Evolutionary conservation across 1,284 basidiomycete genomes (phyloP), one percentile per base, ranked within the genome.

Genomic region (Ceratobasidium papillatum): DNA sequence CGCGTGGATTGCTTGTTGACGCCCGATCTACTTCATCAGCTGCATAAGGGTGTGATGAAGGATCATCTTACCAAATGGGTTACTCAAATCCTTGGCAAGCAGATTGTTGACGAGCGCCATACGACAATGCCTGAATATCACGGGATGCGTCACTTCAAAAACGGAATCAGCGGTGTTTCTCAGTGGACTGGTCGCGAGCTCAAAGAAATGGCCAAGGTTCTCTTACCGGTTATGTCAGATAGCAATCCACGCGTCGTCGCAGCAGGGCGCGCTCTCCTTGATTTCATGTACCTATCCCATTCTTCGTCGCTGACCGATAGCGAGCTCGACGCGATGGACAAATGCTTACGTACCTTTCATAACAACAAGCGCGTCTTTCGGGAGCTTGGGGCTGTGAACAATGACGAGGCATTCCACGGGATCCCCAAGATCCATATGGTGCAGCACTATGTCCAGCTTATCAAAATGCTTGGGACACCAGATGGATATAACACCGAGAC

Each of bases 391-490:
- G 77, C 80, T 32, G 76, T 79, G 19, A 49, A 32, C 5, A 51
- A 9, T 1, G 19, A 66, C 9, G n/a, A 36, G 30, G 41, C 14
- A 11, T 84, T 85, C 78, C 82, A 84, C 68, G 54, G 52, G 12
- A 82, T 85, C 38, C 81, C 80, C 0, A 85, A 85, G 69, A 36
- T 85, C 2, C 83, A 84, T 63, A 77, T 78, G 11, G 77, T 84
- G 1, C 30, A 73, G n/a, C 75, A 77, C 52, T 78, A 75, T 43
- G 30, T 22, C 12, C 19, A 36, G 27, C 38, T 61, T 0, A 77
- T 76, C 30, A 22, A 25, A 1, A 12, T 63, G 12, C 62, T 64
- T 30, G 76, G 77, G 11, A 74, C 76, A 25, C 69, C 76, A 5
- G 68, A 76, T 56, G 74, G 74, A 12, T 77, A 56, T 43, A 69